Base-by-base conservation (phyloP, 2,329 filamentous ascomycete species). In the Ceratocystis alfenasii region DNA sequence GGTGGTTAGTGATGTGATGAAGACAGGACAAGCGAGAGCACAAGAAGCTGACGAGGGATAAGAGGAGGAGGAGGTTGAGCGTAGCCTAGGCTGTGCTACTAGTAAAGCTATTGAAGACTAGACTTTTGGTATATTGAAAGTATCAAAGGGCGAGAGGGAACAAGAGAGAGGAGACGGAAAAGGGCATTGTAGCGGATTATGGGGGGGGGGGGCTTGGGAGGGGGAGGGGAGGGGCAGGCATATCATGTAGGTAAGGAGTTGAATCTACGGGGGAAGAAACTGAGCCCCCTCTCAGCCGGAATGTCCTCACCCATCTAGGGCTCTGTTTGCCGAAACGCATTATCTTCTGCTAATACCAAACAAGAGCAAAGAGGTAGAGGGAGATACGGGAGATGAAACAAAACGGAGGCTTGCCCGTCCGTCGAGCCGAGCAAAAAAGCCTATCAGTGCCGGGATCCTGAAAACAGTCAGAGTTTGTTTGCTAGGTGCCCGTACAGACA, bases 1-100 rank as follows among this genome's bases (percentile, higher is more conserved):
- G 36, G 46, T 22, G 22, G 46, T n/a, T 50, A 22, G 22, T 50
- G n/a, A 50, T 50, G n/a, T n/a, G 46, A n/a, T 50, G 10, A 41
- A 41, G 36, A 41, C 36, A 41, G 36, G 36, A 41, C 36, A 57
- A n/a, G 25, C 30, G 53, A 28, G 53, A 57, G 53, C 53, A 57
- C 5, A 28, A 57, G n/a, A 57, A 57, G 53, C 53, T 57, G 53
- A n/a, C 22, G 53, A 57, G 53, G 53, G 53, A 57, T 25, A 22
- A 30, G 22, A 57, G 25, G 17, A 50, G 46, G 12, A 48, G 46
- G 53, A 57, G 22, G 22, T 57, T 30, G 53, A 57, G 10, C 22
- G 7, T 57, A 28, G 53, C 12, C 8, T 15, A 28, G 53, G 22
- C 22, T 22, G 15, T 41, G 36, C 36, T 41, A 41, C 36, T 41